These are phyloP conservation scores for Steccherinum ochraceum DNA, from an alignment of 768 basidiomycete species.

Conservation along the genomic window DNA sequence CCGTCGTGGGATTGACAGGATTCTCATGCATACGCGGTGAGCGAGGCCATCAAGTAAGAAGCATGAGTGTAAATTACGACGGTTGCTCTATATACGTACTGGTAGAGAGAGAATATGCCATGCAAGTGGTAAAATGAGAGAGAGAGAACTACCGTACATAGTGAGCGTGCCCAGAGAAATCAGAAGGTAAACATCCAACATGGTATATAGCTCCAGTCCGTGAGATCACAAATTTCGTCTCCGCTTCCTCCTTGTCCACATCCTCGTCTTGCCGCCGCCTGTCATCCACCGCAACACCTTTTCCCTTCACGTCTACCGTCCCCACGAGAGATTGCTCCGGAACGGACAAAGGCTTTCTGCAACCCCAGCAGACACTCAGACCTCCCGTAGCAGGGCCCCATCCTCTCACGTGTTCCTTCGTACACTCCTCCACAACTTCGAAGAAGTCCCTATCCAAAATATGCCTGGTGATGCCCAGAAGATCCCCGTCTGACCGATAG, in stretches of 20 bases:
- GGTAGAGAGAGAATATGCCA: too few species aligned
- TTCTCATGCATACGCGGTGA: too few species aligned
- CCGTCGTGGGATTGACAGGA: too few species aligned
- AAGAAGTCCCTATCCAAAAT: slow-evolving; percentile 81
- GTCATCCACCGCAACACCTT: not conserved
- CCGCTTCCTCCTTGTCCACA: slow-evolving; percentile 13
- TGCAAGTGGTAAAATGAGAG: too few species aligned
- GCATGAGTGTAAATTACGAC: too few species aligned
- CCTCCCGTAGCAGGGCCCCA: slow-evolving; percentile 42
- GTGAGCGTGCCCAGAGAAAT: slow-evolving; percentile 15
- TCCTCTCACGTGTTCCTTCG: slow-evolving; percentile 51
- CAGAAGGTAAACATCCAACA: slow-evolving; percentile 30
- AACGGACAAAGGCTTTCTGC: slow-evolving; percentile 40
- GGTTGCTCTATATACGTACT: too few species aligned
- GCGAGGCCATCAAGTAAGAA: too few species aligned
- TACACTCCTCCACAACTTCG: slow-evolving; percentile 55
- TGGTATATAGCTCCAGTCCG: slow-evolving; percentile 62
- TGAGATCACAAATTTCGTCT: slow-evolving; percentile 38
- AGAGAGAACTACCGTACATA: slow-evolving; percentile 13
- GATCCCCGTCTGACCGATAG: slow-evolving; percentile 87
- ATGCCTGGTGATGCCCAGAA: slow-evolving; percentile 78
- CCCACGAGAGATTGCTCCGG: slow-evolving; percentile 6
- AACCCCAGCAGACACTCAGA: slow-evolving; percentile 39
- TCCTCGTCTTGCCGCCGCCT: slow-evolving; percentile 10
- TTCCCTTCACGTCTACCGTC: not conserved